Evolutionary conservation across 345 rosid species (phyloP).

Genomic region (Fremontodendron californicum): DNA sequence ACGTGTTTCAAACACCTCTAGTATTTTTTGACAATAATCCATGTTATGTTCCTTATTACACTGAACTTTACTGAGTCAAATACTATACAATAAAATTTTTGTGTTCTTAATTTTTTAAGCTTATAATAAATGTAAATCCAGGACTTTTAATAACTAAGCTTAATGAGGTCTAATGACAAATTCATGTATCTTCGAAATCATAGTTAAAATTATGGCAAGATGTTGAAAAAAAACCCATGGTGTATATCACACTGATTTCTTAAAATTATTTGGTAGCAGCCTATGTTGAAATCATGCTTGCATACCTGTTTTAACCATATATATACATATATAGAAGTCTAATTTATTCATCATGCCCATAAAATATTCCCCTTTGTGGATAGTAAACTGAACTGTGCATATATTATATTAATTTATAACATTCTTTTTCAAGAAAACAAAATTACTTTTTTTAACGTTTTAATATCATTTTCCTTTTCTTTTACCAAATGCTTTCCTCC

Average conservation of each 20-base stretch:
- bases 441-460: background rate
- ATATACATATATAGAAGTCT: background rate
- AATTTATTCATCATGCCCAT: background rate
- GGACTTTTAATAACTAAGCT: background rate
- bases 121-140: background rate
- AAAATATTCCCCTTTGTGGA: background rate
- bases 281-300: slow-evolving; percentile 10
- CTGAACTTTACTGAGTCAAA: no score
- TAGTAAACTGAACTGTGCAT: background rate
- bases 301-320: background rate
- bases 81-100: no score
- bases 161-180: background rate
- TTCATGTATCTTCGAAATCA: background rate
- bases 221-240: background rate
- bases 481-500: slow-evolving; percentile 28
- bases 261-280: slow-evolving; percentile 4
- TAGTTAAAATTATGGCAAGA: background rate
- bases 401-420: background rate
- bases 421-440: background rate
- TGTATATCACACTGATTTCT: background rate
- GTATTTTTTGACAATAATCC: no score
- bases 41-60: no score
- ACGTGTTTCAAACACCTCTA: no score
- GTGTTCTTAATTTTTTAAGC: background rate
- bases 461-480: slow-evolving; percentile 25